A percentile compares a stretch with the other conserved stretches of the same genome.
Evolutionary conservation across 2,329 filamentous ascomycete species (phyloP).

Genomic region (Pseudocercospora eumusae): DNA sequence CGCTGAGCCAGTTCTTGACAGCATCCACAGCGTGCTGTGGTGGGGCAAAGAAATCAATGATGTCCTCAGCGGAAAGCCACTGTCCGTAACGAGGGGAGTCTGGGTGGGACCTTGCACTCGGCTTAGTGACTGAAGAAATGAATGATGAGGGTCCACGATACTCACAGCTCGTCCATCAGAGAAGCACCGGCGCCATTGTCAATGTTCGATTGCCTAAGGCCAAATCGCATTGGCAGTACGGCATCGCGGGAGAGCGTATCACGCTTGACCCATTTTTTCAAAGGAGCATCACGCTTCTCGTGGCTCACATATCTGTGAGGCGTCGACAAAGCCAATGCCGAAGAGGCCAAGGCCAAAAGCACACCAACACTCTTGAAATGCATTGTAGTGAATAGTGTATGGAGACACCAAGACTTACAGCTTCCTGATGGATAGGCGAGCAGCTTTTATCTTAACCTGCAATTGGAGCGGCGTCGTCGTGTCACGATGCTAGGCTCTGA

Average conservation of each 20-base stretch:
- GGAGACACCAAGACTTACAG: background rate
- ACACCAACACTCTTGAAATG: background rate
- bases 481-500: background rate
- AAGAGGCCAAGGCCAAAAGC: slow-evolving; percentile 2
- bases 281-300: slow-evolving; percentile 42
- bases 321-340: slow-evolving; percentile 7
- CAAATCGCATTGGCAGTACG: slow-evolving; percentile 35
- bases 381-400: background rate
- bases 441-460: slow-evolving; percentile 1
- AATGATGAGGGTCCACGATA: background rate
- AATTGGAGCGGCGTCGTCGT: background rate
- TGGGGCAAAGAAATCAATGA: slow-evolving; percentile 36
- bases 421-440: background rate
- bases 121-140: background rate
- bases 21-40: slow-evolving; percentile 41
- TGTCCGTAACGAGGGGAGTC: slow-evolving; percentile 46
- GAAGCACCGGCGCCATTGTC: slow-evolving; percentile 24
- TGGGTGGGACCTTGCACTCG: slow-evolving; percentile 35
- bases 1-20: slow-evolving; percentile 45
- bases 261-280: slow-evolving; percentile 45
- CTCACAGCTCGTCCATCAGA: slow-evolving; percentile 26
- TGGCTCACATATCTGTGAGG: slow-evolving; percentile 43
- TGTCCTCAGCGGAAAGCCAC: slow-evolving; percentile 43
- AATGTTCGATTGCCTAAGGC: slow-evolving; percentile 27
- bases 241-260: slow-evolving; percentile 35